Evolutionary conservation across 345 rosid genomes (phyloP).

Genomic region (Streptanthus diversifolius): DNA sequence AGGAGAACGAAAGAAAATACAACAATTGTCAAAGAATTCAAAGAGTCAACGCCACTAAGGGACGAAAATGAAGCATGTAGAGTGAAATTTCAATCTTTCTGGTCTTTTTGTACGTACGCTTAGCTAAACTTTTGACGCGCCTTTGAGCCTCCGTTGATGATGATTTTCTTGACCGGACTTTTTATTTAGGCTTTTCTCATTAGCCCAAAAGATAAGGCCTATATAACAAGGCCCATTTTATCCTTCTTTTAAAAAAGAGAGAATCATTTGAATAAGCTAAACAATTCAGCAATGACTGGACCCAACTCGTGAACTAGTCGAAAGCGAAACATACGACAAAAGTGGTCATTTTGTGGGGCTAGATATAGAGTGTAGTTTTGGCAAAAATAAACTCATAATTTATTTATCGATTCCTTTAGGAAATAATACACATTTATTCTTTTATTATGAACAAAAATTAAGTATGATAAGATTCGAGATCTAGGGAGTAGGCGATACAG

Average conservation of each 20-base stretch:
- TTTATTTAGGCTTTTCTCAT: not conserved
- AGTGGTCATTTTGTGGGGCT: constrained; percentile 22
- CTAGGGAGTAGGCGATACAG: not conserved
- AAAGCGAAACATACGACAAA: constrained; percentile 25
- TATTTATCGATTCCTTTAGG: not conserved
- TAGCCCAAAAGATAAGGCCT: not conserved
- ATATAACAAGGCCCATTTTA: not conserved
- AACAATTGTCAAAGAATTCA: not conserved
- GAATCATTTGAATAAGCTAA: not conserved
- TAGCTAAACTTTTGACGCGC: not conserved
- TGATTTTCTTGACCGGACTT: not conserved
- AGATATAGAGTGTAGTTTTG: not conserved
- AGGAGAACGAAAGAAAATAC: constrained; percentile 9
- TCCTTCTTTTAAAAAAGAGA: not conserved
- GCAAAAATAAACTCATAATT: constrained; percentile 2
- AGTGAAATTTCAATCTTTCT: not conserved
- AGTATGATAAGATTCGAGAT: constrained; percentile 19
- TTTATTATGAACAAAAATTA: not conserved
- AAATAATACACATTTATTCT: not conserved
- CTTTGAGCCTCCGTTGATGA: not conserved
- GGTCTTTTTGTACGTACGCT: constrained; percentile 1
- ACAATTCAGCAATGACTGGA: constrained; percentile 25
- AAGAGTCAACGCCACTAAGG: constrained; percentile 4
- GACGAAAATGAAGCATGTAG: constrained; percentile 9
- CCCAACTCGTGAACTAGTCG: constrained; percentile 10